phyloP scores from a whole-genome alignment of 2,329 filamentous ascomycete species.

The Penicillium paneum region DNA sequence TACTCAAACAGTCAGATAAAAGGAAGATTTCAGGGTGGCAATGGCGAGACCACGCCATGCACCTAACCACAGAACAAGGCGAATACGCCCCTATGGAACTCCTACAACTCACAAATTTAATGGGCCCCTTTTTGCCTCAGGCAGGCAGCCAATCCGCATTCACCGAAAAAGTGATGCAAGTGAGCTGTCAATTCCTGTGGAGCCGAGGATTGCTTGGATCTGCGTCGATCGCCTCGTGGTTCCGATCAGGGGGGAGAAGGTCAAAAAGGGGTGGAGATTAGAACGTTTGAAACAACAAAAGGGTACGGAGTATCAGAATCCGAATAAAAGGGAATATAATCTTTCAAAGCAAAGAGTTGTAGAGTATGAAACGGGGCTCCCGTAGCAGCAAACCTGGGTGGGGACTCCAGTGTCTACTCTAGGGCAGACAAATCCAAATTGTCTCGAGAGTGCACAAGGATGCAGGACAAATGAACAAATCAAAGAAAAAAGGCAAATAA shows the following conservation, averaged over 20 bases:
- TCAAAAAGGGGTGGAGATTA: slow-evolving; percentile 1
- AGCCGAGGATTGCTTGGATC: slow-evolving; percentile 22
- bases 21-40: background rate
- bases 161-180: slow-evolving; percentile 26
- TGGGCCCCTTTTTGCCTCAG: slow-evolving; percentile 26
- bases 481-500: slow-evolving; percentile 14
- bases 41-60: slow-evolving; percentile 9
- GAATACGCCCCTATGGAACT: slow-evolving; percentile 8
- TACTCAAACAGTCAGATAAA: slow-evolving; percentile 18
- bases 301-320: background rate
- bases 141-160: slow-evolving; percentile 28
- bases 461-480: slow-evolving; percentile 3
- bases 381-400: background rate
- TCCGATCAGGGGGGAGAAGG: background rate
- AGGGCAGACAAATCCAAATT: slow-evolving; percentile 9
- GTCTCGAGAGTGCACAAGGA: background rate
- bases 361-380: background rate
- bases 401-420: background rate
- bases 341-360: background rate
- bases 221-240: slow-evolving; percentile 26
- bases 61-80: slow-evolving; percentile 5
- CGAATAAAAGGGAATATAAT: slow-evolving; percentile 1
- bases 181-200: slow-evolving; percentile 28
- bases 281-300: background rate
- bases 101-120: slow-evolving; percentile 5